Evolutionary conservation across 2,329 filamentous ascomycete species (phyloP), one percentile per base, ranked within the genome.

Genomic region (Neoarthrinium moseri): DNA sequence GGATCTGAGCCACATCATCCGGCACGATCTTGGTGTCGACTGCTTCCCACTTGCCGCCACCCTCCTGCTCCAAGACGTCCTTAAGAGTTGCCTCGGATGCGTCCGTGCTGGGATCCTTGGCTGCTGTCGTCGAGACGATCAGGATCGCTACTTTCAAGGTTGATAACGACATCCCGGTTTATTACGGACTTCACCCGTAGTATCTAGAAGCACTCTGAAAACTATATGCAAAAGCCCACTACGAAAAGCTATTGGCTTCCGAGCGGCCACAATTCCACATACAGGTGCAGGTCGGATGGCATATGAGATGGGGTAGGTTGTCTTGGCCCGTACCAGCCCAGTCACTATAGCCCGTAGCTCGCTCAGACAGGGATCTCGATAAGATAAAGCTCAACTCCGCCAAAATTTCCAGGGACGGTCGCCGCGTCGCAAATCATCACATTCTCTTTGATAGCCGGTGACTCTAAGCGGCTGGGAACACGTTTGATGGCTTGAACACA

Each of bases 41-140:
- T 3, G 90, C 75, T 10, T 79, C 70, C 92, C 92, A 99, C 65
- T 81, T 82, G 15, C 77, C 80, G 4, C 74, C 77, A 11, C 84
- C 87, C 49, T 87, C 80, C 3, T 76, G 70, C 4, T 76, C 70
- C 53, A 99, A 85, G 12, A 90, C 83, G 43, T 85, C 74, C 38
- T 80, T 75, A 4, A 99, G 75, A 8, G 80, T 73, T 2, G 75
- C 73, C 5, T 81, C 81, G 7, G 89, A 86, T 51, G 82, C 82
- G 68, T 99, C 94, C 2, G 89, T 84, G 4, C 86, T 83, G 0
- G 89, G 81, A 64, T 96, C 86, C 55, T 81, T 77, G 7, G 85
- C 83, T 5, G 91, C 94, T 5, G 94, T 99, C 41, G 95, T 95
- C 1, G 94, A 97, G 30, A 99, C 78, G 54, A 97, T 79, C 44